phyloP scores from a whole-genome alignment of 2,329 filamentous ascomycete genomes.

The Pseudogymnoascus sp. region DNA sequence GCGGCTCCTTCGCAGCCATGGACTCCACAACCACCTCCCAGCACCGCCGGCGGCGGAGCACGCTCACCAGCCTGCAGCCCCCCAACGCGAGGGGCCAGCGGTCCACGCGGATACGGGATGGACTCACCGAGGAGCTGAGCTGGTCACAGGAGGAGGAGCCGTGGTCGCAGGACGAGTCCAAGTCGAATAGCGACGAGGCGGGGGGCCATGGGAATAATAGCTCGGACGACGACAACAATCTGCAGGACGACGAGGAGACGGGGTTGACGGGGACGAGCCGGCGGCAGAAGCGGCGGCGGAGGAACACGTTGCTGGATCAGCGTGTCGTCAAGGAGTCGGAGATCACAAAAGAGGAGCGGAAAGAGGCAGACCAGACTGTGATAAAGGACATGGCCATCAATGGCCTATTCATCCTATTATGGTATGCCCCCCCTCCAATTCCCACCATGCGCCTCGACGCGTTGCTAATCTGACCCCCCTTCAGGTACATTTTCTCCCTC shows the following conservation, averaged over 20 bases:
- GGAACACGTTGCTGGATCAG: constrained; percentile 61
- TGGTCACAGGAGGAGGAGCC: constrained; percentile 10
- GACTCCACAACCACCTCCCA: neutral
- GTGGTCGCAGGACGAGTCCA: constrained; percentile 21
- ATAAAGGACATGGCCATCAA: constrained; percentile 64
- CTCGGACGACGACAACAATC: constrained; percentile 53
- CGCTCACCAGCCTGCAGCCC: neutral
- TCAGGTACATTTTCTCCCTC: constrained; percentile 70
- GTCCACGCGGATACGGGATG: neutral
- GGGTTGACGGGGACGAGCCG: constrained; percentile 70
- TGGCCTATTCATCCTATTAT: constrained; percentile 70
- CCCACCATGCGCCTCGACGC: neutral
- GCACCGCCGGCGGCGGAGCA: neutral
- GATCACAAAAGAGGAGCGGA: constrained; percentile 62
- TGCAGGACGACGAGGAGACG: constrained; percentile 82
- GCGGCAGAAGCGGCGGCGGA: constrained; percentile 56
- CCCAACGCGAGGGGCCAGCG: neutral
- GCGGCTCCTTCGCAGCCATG: neutral
- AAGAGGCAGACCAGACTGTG: constrained; percentile 66
- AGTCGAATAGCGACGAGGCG: constrained; percentile 38
- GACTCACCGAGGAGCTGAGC: neutral
- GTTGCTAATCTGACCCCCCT: neutral
- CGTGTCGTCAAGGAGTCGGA: constrained; percentile 52
- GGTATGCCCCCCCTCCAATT: constrained; percentile 44
- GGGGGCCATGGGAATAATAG: constrained; percentile 51